Percentiles rank a stretch among this genome's conserved stretches.
These are phyloP conservation scores for Thermoascus crustaceus DNA, from an alignment of 2,329 filamentous ascomycete genomes.

Conservation along the genomic window DNA sequence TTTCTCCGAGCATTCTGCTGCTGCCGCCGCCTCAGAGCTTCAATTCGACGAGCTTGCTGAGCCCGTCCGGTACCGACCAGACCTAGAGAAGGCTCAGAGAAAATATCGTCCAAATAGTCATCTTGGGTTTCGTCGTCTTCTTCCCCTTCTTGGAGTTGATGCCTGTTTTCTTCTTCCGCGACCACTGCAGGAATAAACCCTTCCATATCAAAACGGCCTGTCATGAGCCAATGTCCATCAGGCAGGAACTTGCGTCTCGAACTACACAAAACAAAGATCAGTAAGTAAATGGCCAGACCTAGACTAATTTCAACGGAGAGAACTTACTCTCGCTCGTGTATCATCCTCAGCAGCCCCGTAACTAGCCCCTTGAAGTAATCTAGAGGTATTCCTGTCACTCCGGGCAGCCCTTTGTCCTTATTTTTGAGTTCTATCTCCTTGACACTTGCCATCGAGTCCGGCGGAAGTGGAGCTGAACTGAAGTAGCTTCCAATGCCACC, in stretches of 20 bases:
- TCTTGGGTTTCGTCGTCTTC: slow-evolving; percentile 50
- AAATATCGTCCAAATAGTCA: slow-evolving; percentile 33
- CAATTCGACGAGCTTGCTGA: slow-evolving; percentile 54
- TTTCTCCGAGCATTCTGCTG: slow-evolving; percentile 60
- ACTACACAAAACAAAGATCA: slow-evolving; percentile 17
- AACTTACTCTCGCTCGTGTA: slow-evolving; percentile 74
- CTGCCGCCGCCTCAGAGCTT: slow-evolving; percentile 56
- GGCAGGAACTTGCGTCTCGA: slow-evolving; percentile 80
- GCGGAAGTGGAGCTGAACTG: slow-evolving; percentile 16
- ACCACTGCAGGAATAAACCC: slow-evolving; percentile 82
- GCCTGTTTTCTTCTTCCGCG: slow-evolving; percentile 70
- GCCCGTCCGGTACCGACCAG: slow-evolving; percentile 52
- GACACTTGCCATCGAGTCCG: slow-evolving; percentile 17
- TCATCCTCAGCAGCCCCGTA: slow-evolving; percentile 71
- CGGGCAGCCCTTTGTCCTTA: slow-evolving; percentile 45
- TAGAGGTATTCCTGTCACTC: slow-evolving; percentile 64
- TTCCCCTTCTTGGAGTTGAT: slow-evolving; percentile 57
- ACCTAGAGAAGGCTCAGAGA: slow-evolving; percentile 24
- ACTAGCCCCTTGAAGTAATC: slow-evolving; percentile 71
- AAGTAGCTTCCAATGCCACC: slow-evolving; percentile 42
- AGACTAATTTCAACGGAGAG: not conserved
- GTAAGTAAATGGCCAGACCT: slow-evolving; percentile 2
- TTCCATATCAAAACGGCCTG: slow-evolving; percentile 74
- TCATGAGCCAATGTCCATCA: slow-evolving; percentile 90
- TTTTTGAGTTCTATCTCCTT: slow-evolving; percentile 31